A percentile compares a stretch with the other conserved stretches of the same genome.
Conservation (phyloP, 2,329 filamentous ascomycete genomes). For the Fusarium coicis region DNA sequence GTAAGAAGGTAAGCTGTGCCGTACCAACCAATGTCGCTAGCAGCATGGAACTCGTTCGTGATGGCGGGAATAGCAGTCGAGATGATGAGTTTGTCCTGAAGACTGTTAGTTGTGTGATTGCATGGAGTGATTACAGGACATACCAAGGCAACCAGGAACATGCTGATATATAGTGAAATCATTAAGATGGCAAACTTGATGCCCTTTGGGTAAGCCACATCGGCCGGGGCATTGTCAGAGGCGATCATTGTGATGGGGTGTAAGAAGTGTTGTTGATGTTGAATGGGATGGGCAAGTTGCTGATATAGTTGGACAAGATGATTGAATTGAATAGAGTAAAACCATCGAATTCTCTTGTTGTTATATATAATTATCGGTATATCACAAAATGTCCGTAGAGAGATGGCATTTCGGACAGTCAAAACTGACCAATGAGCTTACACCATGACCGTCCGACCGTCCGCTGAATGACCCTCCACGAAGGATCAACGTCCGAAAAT, state of each 20-base stretch:
- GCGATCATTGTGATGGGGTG: not conserved
- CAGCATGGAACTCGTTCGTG: conserved; percentile 46
- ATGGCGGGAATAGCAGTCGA: conserved; percentile 50
- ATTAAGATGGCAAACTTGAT: conserved; percentile 1
- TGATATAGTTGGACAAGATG: not conserved
- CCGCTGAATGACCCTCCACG: conserved; percentile 1
- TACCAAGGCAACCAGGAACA: conserved; percentile 14
- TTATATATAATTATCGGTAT: conserved; percentile 1
- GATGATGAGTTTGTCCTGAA: conserved; percentile 52
- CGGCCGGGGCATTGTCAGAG: not conserved
- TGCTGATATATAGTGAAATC: conserved; percentile 16
- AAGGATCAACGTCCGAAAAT: not conserved
- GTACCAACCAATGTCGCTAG: conserved; percentile 47
- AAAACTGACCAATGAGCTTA: conserved; percentile 29
- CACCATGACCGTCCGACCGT: conserved; percentile 14
- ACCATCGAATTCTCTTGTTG: not conserved
- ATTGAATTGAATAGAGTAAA: not conserved
- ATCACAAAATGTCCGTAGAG: not conserved
- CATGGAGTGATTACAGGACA: not conserved
- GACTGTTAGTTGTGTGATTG: not conserved
- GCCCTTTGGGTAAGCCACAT: conserved; percentile 1
- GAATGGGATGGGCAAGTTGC: not conserved
- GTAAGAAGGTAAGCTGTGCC: conserved; percentile 53
- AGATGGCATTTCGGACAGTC: not conserved
- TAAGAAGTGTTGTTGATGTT: not conserved